Evolutionary conservation across 2,329 filamentous ascomycete species (phyloP), one percentile per base, ranked within the genome.

Genomic region (Colletotrichum sp.): DNA sequence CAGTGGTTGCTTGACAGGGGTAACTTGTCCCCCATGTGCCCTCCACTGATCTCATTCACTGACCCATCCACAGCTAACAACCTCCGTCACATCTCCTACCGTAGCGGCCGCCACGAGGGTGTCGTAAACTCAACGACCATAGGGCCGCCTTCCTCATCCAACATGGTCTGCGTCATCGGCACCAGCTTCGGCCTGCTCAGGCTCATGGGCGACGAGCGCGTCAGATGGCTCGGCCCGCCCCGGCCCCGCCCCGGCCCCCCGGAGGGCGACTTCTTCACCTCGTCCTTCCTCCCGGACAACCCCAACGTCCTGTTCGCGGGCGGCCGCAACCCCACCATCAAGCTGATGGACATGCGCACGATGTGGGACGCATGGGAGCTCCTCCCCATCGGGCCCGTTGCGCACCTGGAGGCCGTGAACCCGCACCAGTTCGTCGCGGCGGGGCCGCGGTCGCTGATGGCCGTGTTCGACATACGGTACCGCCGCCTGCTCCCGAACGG

Each of bases 401-500:
- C 89, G 0, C 89, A 91, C 73, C 81, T 93, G 36, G 86, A 86
- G 39, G 86, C 88, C 68, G 79, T 92, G 3, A 87, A 88, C 65
- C 81, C 83, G 9, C 82, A 91, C 78, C 87, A 89, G 60, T 83
- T 92, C 24, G 83, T 93, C 3, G 88, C 89, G 5, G 88, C 90
- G 0, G 90, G 91, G 2, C 82, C 91, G 3, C 79, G 82, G 36
- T 86, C 85, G 79, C 84, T 80, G 69, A 89, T 93, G 84, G 85
- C 85, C 2, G 82, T 92, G 7, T 93, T 92, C 79, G 92, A 93
- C 77, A 76, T 90, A 36, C 90, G 92, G 2, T 91, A 86, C 78
- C 68, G 75, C 21, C 34, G 62, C 44, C 5, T n/a, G 21, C 64
- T 12, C 52, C 75, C 78, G 3, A 79, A 80, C 68, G 77, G 79